Conservation (phyloP, 2,329 filamentous ascomycete genomes). For the Hypoxylon sp. region DNA sequence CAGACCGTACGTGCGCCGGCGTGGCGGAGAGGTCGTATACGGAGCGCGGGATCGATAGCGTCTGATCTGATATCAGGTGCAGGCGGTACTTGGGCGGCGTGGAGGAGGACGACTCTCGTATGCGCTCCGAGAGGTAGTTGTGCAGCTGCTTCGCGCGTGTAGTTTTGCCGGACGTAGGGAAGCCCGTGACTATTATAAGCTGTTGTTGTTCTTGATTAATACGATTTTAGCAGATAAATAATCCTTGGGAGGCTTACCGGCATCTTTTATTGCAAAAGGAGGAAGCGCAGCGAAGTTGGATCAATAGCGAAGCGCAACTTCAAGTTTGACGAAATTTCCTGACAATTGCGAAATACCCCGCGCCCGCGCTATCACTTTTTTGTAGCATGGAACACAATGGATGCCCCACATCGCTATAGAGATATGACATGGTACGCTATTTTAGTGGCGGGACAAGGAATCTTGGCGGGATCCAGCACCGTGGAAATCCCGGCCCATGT, state of each 20-base stretch:
- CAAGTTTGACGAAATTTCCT: conserved; percentile 29
- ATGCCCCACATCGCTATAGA: conserved; percentile 9
- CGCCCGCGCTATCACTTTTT: conserved; percentile 27
- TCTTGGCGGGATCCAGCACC: conserved; percentile 26
- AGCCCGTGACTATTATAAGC: conserved; percentile 77
- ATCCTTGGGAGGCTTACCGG: conserved; percentile 17
- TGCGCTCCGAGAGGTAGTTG: conserved; percentile 73
- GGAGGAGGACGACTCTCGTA: conserved; percentile 58
- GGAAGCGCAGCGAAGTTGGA: conserved; percentile 3
- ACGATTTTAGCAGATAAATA: not conserved
- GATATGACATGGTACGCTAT: conserved; percentile 10
- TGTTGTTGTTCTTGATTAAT: conserved; percentile 52
- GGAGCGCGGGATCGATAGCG: conserved; percentile 76
- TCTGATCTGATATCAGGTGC: conserved; percentile 81
- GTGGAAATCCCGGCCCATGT: conserved; percentile 16
- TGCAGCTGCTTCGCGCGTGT: conserved; percentile 77
- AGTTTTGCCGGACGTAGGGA: conserved; percentile 78
- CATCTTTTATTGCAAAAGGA: conserved; percentile 10
- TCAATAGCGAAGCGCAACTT: conserved; percentile 12
- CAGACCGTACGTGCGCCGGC: conserved; percentile 75
- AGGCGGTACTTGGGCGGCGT: conserved; percentile 69
- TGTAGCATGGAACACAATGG: not conserved
- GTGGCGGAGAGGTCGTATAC: conserved; percentile 78
- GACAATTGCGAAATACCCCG: conserved; percentile 30
- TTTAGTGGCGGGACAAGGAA: conserved; percentile 15